Conservation (phyloP, 2,329 filamentous ascomycete genomes). For the Coniochaeta ligniaria region DNA sequence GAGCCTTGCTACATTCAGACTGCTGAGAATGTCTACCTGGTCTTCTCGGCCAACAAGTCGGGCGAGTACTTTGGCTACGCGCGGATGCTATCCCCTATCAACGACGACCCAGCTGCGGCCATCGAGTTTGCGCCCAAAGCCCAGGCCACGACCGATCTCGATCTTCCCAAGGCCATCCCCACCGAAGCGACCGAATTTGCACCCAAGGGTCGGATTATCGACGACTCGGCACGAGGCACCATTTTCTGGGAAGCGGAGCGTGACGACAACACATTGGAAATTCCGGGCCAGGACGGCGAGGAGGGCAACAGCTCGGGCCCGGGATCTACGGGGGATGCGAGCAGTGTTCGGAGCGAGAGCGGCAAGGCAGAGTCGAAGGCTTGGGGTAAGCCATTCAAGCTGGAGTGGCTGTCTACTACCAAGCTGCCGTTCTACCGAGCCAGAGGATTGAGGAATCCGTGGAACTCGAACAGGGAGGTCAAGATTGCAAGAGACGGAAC, state of each 20-base stretch:
- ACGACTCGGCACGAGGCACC: conserved; percentile 87
- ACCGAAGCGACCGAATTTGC: conserved; percentile 72
- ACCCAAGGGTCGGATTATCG: conserved; percentile 80
- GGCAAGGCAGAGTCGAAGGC: conserved; percentile 48
- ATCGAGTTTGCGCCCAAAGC: conserved; percentile 63
- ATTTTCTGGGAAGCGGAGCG: conserved; percentile 91
- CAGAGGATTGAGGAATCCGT: conserved; percentile 79
- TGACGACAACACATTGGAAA: conserved; percentile 31
- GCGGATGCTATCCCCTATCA: conserved; percentile 79
- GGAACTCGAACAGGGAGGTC: conserved; percentile 92
- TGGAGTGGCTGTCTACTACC: conserved; percentile 83
- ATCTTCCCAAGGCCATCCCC: conserved; percentile 70
- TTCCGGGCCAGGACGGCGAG: conserved; percentile 14
- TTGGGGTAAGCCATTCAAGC: conserved; percentile 85
- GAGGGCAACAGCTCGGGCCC: conserved; percentile 20
- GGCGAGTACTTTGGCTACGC: conserved; percentile 96
- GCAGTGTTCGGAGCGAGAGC: conserved; percentile 29
- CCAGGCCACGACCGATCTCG: conserved; percentile 50
- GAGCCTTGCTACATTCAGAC: conserved; percentile 36
- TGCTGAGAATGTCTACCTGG: conserved; percentile 77
- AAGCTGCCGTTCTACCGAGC: conserved; percentile 85
- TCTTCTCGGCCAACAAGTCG: conserved; percentile 96
- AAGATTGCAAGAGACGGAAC: conserved; percentile 95
- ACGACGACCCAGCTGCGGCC: conserved; percentile 63
- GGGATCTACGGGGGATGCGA: conserved; percentile 28